Percentiles rank a stretch among this genome's conserved stretches.
Conservation (phyloP, 2,329 filamentous ascomycete genomes). For the Cladosporium oxysporum region DNA sequence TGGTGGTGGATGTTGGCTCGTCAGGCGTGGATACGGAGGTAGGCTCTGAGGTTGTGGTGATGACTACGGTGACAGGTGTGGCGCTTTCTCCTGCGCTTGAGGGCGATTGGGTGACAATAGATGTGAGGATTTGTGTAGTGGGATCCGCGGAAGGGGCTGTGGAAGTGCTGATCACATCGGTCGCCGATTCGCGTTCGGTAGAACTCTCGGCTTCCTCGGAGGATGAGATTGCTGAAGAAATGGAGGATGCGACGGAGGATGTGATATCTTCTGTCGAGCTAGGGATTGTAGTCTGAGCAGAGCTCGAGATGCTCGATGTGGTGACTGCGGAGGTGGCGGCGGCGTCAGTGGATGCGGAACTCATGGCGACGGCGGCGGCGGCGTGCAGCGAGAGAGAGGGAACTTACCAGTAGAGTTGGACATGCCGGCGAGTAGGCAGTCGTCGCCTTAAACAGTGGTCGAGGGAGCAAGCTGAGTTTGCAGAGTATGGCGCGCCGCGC, state of each 20-base stretch:
- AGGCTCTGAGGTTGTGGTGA: constrained; percentile 23
- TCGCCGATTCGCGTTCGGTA: neutral
- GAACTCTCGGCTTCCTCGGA: constrained; percentile 22
- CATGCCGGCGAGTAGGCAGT: constrained; percentile 21
- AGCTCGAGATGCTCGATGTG: constrained; percentile 20
- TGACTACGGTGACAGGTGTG: constrained; percentile 29
- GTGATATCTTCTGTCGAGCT: constrained; percentile 15
- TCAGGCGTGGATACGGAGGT: constrained; percentile 22
- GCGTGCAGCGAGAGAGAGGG: neutral
- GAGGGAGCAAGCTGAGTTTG: constrained; percentile 6
- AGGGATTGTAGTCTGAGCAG: constrained; percentile 8
- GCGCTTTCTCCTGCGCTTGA: constrained; percentile 19
- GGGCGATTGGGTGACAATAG: constrained; percentile 27
- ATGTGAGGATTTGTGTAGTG: constrained; percentile 29
- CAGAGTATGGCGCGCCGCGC: constrained; percentile 2
- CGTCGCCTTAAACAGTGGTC: constrained; percentile 10
- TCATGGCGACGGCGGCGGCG: constrained; percentile 8
- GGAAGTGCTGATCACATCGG: constrained; percentile 21
- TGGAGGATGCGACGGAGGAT: constrained; percentile 24
- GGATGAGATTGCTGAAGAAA: constrained; percentile 22
- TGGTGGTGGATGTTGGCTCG: constrained; percentile 9
- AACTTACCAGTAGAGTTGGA: constrained; percentile 25
- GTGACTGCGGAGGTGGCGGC: constrained; percentile 9
- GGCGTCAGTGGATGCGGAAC: constrained; percentile 7
- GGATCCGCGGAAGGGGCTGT: constrained; percentile 27